Evolutionary conservation across 1,139 yeast genomes (phyloP).

Genomic region (Meyerozyma carpophila): DNA sequence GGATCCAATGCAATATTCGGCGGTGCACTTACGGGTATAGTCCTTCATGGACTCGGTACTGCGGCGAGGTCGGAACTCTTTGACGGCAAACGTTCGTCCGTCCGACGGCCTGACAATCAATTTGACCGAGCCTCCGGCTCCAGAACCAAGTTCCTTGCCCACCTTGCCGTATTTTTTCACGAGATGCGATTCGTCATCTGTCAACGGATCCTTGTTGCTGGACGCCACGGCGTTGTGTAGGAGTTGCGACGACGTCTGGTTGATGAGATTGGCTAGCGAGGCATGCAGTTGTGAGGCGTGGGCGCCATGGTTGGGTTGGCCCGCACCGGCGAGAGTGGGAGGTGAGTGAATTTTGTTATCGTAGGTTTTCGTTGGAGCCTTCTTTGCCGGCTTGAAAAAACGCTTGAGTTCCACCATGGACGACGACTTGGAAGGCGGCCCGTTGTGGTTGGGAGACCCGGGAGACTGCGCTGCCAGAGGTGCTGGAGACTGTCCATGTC

Average conservation of each 20-base stretch:
- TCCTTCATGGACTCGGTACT: slow-evolving; percentile 82
- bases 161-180: slow-evolving; percentile 83
- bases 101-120: slow-evolving; percentile 79
- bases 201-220: slow-evolving; percentile 34
- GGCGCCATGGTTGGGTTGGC: neutral
- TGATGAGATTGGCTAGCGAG: slow-evolving; percentile 2
- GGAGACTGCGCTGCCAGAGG: slow-evolving; percentile 2
- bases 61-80: slow-evolving; percentile 86
- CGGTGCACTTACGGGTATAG: slow-evolving; percentile 91
- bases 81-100: slow-evolving; percentile 86
- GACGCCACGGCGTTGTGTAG: slow-evolving; percentile 1
- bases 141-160: slow-evolving; percentile 89
- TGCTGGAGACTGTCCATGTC: neutral
- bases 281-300: slow-evolving; percentile 2
- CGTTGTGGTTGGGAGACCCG: slow-evolving; percentile 2
- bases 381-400: slow-evolving; percentile 37
- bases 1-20: slow-evolving; percentile 96
- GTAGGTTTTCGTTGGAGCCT: slow-evolving; percentile 7
- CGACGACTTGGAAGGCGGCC: slow-evolving; percentile 21
- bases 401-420: slow-evolving; percentile 40
- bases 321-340: neutral
- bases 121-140: slow-evolving; percentile 97
- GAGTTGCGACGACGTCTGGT: slow-evolving; percentile 2
- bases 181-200: slow-evolving; percentile 56
- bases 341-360: slow-evolving; percentile 1